Conservation (phyloP, 257 asterid genomes). For the Coffea eugenioides region DNA sequence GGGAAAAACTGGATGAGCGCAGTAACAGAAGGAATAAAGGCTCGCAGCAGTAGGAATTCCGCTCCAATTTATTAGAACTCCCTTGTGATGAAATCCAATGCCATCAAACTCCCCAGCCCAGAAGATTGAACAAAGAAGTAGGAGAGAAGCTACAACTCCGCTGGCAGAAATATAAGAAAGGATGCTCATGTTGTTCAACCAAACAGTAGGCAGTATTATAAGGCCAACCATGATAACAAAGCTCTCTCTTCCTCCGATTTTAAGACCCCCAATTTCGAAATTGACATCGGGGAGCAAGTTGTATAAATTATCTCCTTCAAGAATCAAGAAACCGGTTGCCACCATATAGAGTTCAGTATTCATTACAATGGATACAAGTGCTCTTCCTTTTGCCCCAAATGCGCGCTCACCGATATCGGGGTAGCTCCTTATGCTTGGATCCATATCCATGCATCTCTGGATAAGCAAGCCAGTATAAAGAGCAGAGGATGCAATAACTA, state of each 20-base stretch:
- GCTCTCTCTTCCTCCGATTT: conserved; percentile 48
- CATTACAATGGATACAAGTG: conserved; percentile 57
- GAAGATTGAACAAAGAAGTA: conserved; percentile 56
- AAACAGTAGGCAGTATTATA: conserved; percentile 62
- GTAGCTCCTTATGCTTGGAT: conserved; percentile 52
- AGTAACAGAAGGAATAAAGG: conserved; percentile 79
- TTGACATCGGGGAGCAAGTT: conserved; percentile 46
- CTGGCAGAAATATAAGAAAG: conserved; percentile 79
- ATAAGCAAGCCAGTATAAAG: conserved; percentile 69
- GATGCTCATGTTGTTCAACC: conserved; percentile 65
- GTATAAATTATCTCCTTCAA: conserved; percentile 72
- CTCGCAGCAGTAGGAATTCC: conserved; percentile 80
- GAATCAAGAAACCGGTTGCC: conserved; percentile 83
- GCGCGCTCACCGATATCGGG: conserved; percentile 83
- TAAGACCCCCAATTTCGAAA: conserved; percentile 31
- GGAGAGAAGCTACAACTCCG: conserved; percentile 72
- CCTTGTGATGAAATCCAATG: conserved; percentile 57
- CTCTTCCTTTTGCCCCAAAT: conserved; percentile 62
- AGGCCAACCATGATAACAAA: conserved; percentile 60
- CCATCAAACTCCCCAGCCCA: conserved; percentile 65
- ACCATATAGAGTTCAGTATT: conserved; percentile 74
- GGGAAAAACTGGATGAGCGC: conserved; percentile 97
- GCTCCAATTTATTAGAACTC: conserved; percentile 32
- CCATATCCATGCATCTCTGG: conserved; percentile 79
- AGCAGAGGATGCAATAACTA: conserved; percentile 58